Conservation (phyloP, 2,329 filamentous ascomycete genomes). For the Claviceps lovelessii region DNA sequence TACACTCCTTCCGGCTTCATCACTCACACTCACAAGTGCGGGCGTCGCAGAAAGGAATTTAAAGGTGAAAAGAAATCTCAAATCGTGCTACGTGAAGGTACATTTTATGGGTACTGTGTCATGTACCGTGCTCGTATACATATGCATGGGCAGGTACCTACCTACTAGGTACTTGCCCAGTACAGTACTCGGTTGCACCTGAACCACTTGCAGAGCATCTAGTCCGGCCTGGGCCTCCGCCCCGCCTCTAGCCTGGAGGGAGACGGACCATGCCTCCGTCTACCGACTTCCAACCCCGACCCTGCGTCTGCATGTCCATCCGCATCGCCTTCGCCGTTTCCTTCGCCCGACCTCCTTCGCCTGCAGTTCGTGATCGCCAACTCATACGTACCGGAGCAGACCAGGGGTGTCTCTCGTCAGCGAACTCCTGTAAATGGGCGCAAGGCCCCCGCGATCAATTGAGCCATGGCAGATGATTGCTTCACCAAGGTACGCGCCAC, state of each 20-base stretch:
- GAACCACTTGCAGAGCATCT: not conserved
- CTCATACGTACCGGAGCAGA: not conserved
- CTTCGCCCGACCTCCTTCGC: not conserved
- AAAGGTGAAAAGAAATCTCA: no score
- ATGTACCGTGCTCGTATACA: not conserved
- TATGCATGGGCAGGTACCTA: no score
- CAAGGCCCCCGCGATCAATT: slow-evolving; percentile 26
- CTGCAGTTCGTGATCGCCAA: not conserved
- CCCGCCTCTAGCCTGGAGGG: not conserved
- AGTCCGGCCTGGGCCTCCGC: not conserved
- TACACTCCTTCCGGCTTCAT: not conserved
- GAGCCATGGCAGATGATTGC: slow-evolving; percentile 34
- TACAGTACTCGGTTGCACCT: not conserved
- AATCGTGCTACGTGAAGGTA: not conserved
- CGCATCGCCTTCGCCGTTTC: not conserved
- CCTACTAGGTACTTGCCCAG: no score
- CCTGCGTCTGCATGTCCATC: not conserved
- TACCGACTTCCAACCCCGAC: slow-evolving; percentile 6
- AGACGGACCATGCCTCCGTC: not conserved
- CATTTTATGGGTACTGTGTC: not conserved
- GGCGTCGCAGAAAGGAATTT: not conserved
- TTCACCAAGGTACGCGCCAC: slow-evolving; percentile 27
- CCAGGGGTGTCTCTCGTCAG: not conserved
- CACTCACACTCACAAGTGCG: not conserved
- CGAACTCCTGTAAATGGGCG: slow-evolving; percentile 26